Evolutionary conservation across 1,284 basidiomycete genomes (phyloP).

Genomic region (Rhodotorula sp.): DNA sequence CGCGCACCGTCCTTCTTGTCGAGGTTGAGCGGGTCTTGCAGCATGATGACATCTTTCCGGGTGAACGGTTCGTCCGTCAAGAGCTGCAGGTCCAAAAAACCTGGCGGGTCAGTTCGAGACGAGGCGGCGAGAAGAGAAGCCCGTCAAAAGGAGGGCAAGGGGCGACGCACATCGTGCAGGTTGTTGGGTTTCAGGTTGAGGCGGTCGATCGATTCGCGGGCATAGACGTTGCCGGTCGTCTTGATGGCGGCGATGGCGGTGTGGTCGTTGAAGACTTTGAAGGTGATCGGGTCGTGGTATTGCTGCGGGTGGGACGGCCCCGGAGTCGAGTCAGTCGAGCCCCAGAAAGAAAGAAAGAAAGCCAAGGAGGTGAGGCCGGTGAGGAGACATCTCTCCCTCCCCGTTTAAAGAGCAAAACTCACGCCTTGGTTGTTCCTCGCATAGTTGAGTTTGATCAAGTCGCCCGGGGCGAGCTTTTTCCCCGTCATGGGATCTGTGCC

Average conservation of each 20-base stretch:
- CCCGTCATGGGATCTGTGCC: slow-evolving; percentile 74
- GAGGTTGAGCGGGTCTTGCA: slow-evolving; percentile 51
- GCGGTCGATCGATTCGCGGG: slow-evolving; percentile 65
- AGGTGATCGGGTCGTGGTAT: slow-evolving; percentile 52
- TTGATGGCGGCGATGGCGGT: slow-evolving; percentile 51
- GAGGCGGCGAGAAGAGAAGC: too few species aligned
- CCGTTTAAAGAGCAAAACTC: neutral
- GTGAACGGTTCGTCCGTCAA: slow-evolving; percentile 78
- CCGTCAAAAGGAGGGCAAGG: too few species aligned
- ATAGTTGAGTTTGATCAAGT: slow-evolving; percentile 87
- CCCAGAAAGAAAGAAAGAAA: too few species aligned
- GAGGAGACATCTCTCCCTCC: neutral
- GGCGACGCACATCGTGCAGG: slow-evolving; percentile 65
- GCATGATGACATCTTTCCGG: slow-evolving; percentile 82
- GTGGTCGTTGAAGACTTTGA: slow-evolving; percentile 56
- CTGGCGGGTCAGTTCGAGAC: neutral
- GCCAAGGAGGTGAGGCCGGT: neutral
- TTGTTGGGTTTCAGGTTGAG: slow-evolving; percentile 65
- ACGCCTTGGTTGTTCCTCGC: slow-evolving; percentile 52
- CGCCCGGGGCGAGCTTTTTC: slow-evolving; percentile 68
- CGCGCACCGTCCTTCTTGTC: slow-evolving; percentile 41
- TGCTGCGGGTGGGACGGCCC: slow-evolving; percentile 7
- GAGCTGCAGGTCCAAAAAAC: slow-evolving; percentile 48
- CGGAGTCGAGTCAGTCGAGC: neutral
- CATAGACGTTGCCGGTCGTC: slow-evolving; percentile 75